Conservation (phyloP, 306 rosid species). For the Ormosia semicastrata region DNA sequence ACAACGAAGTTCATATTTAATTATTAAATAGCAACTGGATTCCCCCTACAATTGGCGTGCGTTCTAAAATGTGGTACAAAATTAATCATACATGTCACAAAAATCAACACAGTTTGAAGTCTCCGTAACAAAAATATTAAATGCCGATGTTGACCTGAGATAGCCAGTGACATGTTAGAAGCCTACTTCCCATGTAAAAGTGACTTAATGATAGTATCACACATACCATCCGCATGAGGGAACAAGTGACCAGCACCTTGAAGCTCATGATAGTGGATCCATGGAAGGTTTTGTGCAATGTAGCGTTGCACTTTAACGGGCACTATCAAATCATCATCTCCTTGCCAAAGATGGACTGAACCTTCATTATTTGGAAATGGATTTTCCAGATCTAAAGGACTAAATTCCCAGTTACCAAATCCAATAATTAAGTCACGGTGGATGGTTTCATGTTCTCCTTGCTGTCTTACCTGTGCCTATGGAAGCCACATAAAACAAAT, state of each 20-base stretch:
- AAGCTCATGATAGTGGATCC: conserved; percentile 70
- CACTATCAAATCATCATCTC: conserved; percentile 60
- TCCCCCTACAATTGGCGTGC: conserved; percentile 1
- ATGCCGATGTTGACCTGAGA: conserved; percentile 11
- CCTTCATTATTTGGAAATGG: conserved; percentile 60
- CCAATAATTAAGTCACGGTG: conserved; percentile 52
- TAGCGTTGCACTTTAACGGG: conserved; percentile 53
- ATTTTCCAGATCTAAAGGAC: conserved; percentile 65
- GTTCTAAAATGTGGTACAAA: not conserved
- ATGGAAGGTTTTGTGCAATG: conserved; percentile 57
- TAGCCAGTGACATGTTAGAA: not conserved
- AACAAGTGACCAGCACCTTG: conserved; percentile 67
- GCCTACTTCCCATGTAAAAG: conserved; percentile 36
- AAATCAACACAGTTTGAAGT: conserved; percentile 8
- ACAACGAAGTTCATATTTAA: not conserved
- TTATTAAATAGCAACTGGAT: not conserved
- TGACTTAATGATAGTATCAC: conserved; percentile 42
- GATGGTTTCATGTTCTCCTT: conserved; percentile 53
- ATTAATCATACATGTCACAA: conserved; percentile 6
- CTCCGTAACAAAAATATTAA: not conserved
- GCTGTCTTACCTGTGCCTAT: conserved; percentile 55
- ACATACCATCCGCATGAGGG: conserved; percentile 46
- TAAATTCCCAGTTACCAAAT: conserved; percentile 74
- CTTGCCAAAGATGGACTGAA: conserved; percentile 74
- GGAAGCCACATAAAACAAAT: conserved; percentile 9